These are phyloP conservation scores for Mycena citricolor DNA, from an alignment of 1,284 basidiomycete species.

Conservation along the genomic window DNA sequence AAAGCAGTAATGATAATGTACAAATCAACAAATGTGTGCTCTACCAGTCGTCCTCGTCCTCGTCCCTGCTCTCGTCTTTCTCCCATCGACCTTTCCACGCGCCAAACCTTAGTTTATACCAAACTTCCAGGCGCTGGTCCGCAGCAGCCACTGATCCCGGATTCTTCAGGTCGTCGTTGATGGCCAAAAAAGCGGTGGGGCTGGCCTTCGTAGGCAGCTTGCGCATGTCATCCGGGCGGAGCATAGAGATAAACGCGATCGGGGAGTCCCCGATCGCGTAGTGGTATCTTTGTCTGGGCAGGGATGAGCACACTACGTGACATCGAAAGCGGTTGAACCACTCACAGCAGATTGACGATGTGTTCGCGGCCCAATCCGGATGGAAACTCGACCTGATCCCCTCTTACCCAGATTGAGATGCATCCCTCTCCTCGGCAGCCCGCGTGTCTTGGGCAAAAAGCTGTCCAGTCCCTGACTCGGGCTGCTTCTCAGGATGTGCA, in stretches of 20 bases:
- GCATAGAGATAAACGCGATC: conserved; percentile 17
- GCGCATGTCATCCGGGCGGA: conserved; percentile 1
- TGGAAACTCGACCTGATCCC: conserved; percentile 15
- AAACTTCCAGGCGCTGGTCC: conserved; percentile 10
- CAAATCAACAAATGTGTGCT: too few relatives aligned
- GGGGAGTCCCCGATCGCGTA: conserved; percentile 23
- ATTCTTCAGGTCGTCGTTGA: conserved; percentile 23
- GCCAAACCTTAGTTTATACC: conserved; percentile 20
- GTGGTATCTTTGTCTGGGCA: conserved; percentile 21
- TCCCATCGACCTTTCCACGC: conserved; percentile 22
- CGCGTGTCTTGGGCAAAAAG: conserved; percentile 17
- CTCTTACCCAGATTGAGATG: too few relatives aligned
- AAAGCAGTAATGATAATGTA: too few relatives aligned
- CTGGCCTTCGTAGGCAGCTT: conserved; percentile 11
- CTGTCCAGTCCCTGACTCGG: conserved; percentile 18
- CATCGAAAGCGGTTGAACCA: background rate
- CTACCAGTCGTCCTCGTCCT: too few relatives aligned
- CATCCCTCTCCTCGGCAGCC: background rate
- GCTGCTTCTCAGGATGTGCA: conserved; percentile 17
- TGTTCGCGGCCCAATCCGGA: conserved; percentile 10
- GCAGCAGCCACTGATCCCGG: background rate
- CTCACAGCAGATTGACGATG: conserved; percentile 15
- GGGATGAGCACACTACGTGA: background rate
- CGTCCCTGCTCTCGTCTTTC: too few relatives aligned
- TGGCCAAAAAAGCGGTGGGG: conserved; percentile 18